phyloP scores from a whole-genome alignment of 192 early-diverging fungal species.

The Spizellomyces sp. region DNA sequence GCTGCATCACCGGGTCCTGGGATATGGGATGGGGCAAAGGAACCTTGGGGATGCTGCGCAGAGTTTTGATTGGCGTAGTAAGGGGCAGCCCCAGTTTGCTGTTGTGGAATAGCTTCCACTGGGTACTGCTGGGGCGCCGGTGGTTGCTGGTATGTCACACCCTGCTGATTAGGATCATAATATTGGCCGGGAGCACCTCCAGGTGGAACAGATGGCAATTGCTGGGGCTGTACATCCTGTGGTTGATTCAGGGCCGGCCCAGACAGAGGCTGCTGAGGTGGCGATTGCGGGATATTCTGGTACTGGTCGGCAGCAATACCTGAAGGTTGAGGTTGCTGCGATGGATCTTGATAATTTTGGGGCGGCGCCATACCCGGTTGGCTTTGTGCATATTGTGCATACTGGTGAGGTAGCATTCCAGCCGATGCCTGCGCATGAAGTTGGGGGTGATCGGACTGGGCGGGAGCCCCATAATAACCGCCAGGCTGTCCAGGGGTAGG shows the following conservation, averaged over 20 bases:
- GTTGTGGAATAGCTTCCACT: no score
- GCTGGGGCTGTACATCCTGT: not conserved
- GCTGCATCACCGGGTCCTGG: constrained; percentile 6
- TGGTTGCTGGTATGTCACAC: no score
- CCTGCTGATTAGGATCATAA: not conserved
- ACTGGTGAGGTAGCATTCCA: not conserved
- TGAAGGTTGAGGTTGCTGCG: not conserved
- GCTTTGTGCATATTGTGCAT: not conserved
- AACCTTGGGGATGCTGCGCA: constrained; percentile 37
- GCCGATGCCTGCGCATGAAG: not conserved
- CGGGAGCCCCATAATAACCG: no score
- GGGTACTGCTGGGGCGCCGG: no score
- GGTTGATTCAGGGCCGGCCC: not conserved
- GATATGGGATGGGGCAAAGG: not conserved
- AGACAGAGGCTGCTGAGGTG: not conserved
- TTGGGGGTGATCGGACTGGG: not conserved
- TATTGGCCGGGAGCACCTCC: not conserved
- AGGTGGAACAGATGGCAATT: no score
- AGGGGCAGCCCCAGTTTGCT: no score
- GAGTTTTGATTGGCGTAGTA: no score
- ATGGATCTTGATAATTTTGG: not conserved
- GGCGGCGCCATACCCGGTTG: not conserved
- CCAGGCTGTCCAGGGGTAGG: no score
- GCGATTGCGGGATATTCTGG: not conserved
- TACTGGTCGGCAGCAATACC: not conserved